Base-by-base conservation (phyloP, 139 green algal species). In the Chlamydomonas incerta region DNA sequence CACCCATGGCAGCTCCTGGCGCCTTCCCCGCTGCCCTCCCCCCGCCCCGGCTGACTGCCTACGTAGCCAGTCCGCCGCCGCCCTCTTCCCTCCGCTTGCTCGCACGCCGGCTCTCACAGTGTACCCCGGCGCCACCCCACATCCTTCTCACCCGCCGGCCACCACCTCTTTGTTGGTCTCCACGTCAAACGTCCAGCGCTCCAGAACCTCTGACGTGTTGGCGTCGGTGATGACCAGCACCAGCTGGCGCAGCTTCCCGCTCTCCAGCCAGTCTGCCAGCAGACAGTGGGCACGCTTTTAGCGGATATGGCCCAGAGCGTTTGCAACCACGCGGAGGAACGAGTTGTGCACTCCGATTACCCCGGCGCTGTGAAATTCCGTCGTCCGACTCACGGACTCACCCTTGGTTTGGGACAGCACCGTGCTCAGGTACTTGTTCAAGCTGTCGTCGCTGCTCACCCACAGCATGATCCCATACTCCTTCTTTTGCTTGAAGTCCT, bases 101-200 rank as follows among this genome's bases (percentile, higher is more conserved):
- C n/a, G n/a, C n/a, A n/a, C n/a, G n/a, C n/a, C n/a, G n/a, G n/a
- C n/a, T n/a, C n/a, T n/a, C n/a, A n/a, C n/a, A n/a, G n/a, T n/a
- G n/a, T n/a, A n/a, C n/a, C n/a, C n/a, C n/a, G n/a, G n/a, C n/a
- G n/a, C n/a, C n/a, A n/a, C n/a, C n/a, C n/a, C n/a, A n/a, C n/a
- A n/a, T n/a, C n/a, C n/a, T n/a, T n/a, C 92, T 87, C 86, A 94
- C 93, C 88, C 90, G 35, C 91, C 92, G 20, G 24, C 75, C 26
- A 95, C 17, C 20, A 94, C 93, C 0, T 90, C 89, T 74, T 93
- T 89, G 81, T 98, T 94, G 9, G 96, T 98, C 46, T 98, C 91
- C 46, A 99, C 95, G 90, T 98, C 93, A 90, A 99, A 99, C 0
- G 95, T 97, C 97, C 97, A 99, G 5, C 97, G 91, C 92, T 99